Percentiles rank a stretch among this genome's conserved stretches.
Evolutionary conservation across 78 protist genomes (phyloP).

Genomic region (slime mould (Dictyostelium discoideum)): DNA sequence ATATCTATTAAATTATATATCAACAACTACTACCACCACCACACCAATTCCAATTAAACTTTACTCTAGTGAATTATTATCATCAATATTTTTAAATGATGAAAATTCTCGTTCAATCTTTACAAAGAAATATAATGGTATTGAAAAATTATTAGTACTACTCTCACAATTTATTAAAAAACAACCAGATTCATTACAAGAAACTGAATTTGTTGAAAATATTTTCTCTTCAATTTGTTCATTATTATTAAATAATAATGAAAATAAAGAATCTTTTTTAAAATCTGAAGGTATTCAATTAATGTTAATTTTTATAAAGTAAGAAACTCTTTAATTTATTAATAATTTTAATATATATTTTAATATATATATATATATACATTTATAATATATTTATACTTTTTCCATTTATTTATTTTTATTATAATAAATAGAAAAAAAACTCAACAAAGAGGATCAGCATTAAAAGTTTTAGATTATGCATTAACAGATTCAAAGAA

Average conservation of each 20-base stretch:
- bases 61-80: conserved; percentile 59
- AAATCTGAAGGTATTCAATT: conserved; percentile 81
- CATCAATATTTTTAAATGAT: conserved; percentile 48
- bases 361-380: not conserved
- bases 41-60: conserved; percentile 24
- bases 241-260: not conserved
- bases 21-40: not conserved
- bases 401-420: not conserved
- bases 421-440: conserved; percentile 27
- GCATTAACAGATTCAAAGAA: not conserved
- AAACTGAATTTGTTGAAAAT: conserved; percentile 71
- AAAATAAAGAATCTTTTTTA: conserved; percentile 36
- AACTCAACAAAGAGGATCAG: conserved; percentile 63
- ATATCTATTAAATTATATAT: not conserved
- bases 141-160: conserved; percentile 45
- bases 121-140: conserved; percentile 37
- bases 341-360: not conserved
- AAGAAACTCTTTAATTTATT: not conserved
- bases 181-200: conserved; percentile 47
- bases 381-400: not conserved
- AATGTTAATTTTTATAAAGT: conserved; percentile 83
- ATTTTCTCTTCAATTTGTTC: conserved; percentile 59
- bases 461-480: conserved; percentile 61
- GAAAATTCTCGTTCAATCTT: not conserved
- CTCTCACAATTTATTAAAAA: conserved; percentile 27